Base-by-base conservation (phyloP, 202 grass and related monocot species). In the Setaria italica region DNA sequence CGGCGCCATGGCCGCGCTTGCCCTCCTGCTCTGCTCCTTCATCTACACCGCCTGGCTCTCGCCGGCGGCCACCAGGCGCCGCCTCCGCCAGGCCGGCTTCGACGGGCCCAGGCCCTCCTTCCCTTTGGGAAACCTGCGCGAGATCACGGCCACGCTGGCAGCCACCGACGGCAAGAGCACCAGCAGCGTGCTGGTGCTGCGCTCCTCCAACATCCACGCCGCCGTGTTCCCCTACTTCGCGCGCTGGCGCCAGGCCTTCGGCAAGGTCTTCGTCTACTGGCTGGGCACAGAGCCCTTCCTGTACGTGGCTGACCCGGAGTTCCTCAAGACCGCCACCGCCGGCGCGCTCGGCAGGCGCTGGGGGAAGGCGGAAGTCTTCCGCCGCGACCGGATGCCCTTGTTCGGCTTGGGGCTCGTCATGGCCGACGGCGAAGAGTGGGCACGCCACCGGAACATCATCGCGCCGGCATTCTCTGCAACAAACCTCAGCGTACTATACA, bases 261-360 rank as follows among this genome's bases (percentile, higher is more conserved):
- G 92, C 59, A 89, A 95, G 77, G 90, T 98, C 8, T 98, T 95
- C 70, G 66, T 98, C 2, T 98, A 98, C 91, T 98, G 95, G 95
- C 86, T 98, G 2, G 95, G 95, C 57, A 86, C 93, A 0, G 93
- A 98, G 85, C 96, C 96, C 0, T 98, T 98, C 84, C 53, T 98
- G 56, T 98, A 98, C 88, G 80, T 93, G 4, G 79, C 93, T 0
- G 91, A 98, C 43, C 96, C 96, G 15, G 96, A 88, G 72, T 98
- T 98, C 82, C 89, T 98, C 34, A 90, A 85, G 78, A 16, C 70
- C 7, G 82, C 76, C 19, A 94, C 25, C 25, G 25, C 25, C 25
- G 25, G 25, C 25, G 25, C 25, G 25, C 25, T 25, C 25, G 25
- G 25, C 25, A 25, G 25, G 25, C 25, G 25, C 25, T 25, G 25